These are phyloP conservation scores for Cardiospermum halicacabum DNA, from an alignment of 345 rosid species.

Conservation along the genomic window DNA sequence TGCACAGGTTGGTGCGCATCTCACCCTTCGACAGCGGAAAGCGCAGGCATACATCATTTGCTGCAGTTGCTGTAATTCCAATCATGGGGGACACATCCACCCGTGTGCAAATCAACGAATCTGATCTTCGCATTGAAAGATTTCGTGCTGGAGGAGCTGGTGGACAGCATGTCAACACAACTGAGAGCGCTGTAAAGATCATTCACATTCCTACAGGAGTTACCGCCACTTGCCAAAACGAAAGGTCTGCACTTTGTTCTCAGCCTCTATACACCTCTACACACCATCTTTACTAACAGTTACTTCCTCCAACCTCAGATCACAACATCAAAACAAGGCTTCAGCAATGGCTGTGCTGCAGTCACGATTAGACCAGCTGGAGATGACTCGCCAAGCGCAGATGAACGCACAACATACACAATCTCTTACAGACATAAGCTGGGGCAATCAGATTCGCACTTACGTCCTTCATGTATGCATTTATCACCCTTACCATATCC, in stretches of 20 bases:
- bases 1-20: conserved; percentile 91
- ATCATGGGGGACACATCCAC: conserved; percentile 71
- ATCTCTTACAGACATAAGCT: conserved; percentile 80
- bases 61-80: conserved; percentile 98
- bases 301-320: conserved; percentile 31
- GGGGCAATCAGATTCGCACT: conserved; percentile 93
- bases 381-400: conserved; percentile 83
- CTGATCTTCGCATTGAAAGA: conserved; percentile 85
- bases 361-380: conserved; percentile 85
- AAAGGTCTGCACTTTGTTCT: conserved; percentile 54
- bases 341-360: conserved; percentile 96
- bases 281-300: conserved; percentile 6
- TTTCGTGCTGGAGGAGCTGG: conserved; percentile 93
- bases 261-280: neutral
- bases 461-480: conserved; percentile 85
- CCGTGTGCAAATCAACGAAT: conserved; percentile 77
- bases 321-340: conserved; percentile 90
- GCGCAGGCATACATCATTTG: conserved; percentile 92
- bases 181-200: conserved; percentile 94
- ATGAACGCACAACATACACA: conserved; percentile 90
- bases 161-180: conserved; percentile 87
- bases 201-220: conserved; percentile 88
- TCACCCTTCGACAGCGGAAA: conserved; percentile 91
- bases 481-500: neutral
- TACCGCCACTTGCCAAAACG: conserved; percentile 87